Percentiles rank a stretch among this genome's conserved stretches.
Conservation (phyloP, 1,139 yeast species). For the Saccharomyces hybrid region DNA sequence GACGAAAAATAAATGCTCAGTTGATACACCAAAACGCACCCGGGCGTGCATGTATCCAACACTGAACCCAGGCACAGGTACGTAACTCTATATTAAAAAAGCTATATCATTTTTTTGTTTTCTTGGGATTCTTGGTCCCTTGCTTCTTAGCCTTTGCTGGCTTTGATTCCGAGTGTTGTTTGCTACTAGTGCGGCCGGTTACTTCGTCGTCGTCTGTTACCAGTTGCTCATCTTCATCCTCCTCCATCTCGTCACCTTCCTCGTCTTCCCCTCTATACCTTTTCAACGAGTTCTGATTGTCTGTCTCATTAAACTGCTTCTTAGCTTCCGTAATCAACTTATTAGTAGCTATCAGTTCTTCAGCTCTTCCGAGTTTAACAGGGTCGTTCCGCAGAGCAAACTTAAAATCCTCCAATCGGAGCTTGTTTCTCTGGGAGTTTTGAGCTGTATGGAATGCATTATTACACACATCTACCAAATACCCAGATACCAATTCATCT, state of each 20-base stretch:
- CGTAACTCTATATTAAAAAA: not conserved
- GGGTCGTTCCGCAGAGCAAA: slow-evolving; percentile 81
- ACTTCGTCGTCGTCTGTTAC: slow-evolving; percentile 11
- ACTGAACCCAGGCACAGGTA: not conserved
- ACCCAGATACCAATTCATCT: slow-evolving; percentile 78
- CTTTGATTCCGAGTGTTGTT: slow-evolving; percentile 2
- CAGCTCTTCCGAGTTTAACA: slow-evolving; percentile 72
- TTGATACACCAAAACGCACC: not conserved
- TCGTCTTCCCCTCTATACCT: slow-evolving; percentile 29
- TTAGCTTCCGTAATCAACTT: slow-evolving; percentile 72
- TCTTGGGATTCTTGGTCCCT: not conserved
- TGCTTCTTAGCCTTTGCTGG: not conserved
- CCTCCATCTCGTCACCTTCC: slow-evolving; percentile 32
- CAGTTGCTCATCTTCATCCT: slow-evolving; percentile 17
- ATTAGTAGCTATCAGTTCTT: slow-evolving; percentile 68
- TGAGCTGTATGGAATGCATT: slow-evolving; percentile 43
- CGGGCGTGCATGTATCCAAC: not conserved
- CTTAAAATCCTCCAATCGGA: slow-evolving; percentile 81
- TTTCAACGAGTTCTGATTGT: slow-evolving; percentile 37
- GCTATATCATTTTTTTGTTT: not conserved
- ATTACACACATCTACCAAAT: slow-evolving; percentile 59
- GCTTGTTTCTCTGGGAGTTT: slow-evolving; percentile 56
- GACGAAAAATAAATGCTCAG: not conserved
- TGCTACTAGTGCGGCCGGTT: slow-evolving; percentile 2
- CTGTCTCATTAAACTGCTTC: slow-evolving; percentile 69